Base-by-base conservation (phyloP, 2,329 filamentous ascomycete genomes). In the Neopestalotiopsis rosae region DNA sequence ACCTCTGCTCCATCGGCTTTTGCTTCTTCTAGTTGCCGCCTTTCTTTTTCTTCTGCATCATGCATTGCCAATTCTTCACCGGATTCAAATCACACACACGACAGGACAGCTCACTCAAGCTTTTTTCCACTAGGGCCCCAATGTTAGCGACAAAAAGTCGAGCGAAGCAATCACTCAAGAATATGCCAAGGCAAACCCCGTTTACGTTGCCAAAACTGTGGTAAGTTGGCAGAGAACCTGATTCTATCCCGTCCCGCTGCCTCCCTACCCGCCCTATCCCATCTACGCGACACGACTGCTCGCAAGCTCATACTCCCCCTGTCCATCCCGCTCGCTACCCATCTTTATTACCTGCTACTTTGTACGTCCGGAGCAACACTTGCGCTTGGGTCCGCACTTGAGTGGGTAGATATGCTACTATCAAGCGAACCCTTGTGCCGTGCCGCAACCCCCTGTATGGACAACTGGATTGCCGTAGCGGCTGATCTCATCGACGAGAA, bases 121-220 rank as follows among this genome's bases (percentile, higher is more conserved):
- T 52, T n/a, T 49, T 49, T 61, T 45, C 72, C 67, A 67, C 72
- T 77, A 98, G 95, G 94, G 94, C 68, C 93, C 94, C 70, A 86
- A 95, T 64, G 92, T 98, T 72, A 93, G 94, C 75, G 87, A 91
- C 70, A 93, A 92, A 81, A 89, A 90, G 76, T 89, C 92, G 65
- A 97, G 91, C 81, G 88, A 90, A 74, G 89, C 87, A 72, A 94
- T 99, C 77, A 90, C 92, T 17, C 87, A 91, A 72, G 93, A 97
- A 79, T 98, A 97, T 83, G 93, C 94, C 70, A 92, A 92, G 80
- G 95, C 94, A 71, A 95, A 98, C 79, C 90, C 91, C 5, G 85
- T 93, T 71, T 97, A 94, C 79, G 91, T 95, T 65, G 89, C 92
- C 69, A 98, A 98, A 85, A 98, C 95, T 63, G 88, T 89, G 77